Evolutionary conservation across 2,329 filamentous ascomycete species (phyloP).

Genomic region (Colletotrichum trifolii): DNA sequence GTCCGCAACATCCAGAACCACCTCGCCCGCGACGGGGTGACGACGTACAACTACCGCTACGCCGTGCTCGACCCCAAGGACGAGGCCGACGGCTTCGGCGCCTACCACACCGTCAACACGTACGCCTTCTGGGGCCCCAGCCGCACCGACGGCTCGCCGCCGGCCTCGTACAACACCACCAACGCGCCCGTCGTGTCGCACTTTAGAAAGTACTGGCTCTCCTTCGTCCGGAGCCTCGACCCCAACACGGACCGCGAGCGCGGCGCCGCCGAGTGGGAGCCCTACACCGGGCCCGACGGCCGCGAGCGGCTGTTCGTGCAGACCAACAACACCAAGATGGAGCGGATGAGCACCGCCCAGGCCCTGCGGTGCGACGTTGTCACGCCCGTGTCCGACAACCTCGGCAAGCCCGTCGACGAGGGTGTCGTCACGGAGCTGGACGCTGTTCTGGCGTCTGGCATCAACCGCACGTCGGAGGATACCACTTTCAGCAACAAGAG

Average conservation of each 20-base stretch:
- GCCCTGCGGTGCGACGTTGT: constrained; percentile 31
- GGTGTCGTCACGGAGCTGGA: constrained; percentile 33
- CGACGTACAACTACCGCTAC: constrained; percentile 75
- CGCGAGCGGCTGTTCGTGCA: constrained; percentile 54
- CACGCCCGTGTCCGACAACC: constrained; percentile 26
- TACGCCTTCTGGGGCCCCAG: constrained; percentile 75
- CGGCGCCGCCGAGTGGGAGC: constrained; percentile 63
- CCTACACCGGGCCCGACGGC: constrained; percentile 47
- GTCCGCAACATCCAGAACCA: constrained; percentile 45
- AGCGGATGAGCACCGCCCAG: constrained; percentile 47
- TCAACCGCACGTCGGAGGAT: constrained; percentile 28
- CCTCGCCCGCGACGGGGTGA: constrained; percentile 46
- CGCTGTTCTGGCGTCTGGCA: constrained; percentile 28
- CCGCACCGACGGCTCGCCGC: constrained; percentile 60
- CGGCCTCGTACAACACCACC: constrained; percentile 63
- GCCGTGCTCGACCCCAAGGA: constrained; percentile 70
- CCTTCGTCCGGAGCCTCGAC: constrained; percentile 74
- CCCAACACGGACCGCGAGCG: constrained; percentile 66
- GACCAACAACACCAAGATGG: constrained; percentile 54
- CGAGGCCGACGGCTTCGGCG: constrained; percentile 66
- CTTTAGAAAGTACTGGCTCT: constrained; percentile 79
- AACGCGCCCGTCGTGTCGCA: constrained; percentile 70
- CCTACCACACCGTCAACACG: constrained; percentile 74
- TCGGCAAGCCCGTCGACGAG: constrained; percentile 30
- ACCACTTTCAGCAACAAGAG: constrained; percentile 20